Base-by-base conservation (phyloP, 2,329 filamentous ascomycete genomes). In the Celoporthe dispersa region DNA sequence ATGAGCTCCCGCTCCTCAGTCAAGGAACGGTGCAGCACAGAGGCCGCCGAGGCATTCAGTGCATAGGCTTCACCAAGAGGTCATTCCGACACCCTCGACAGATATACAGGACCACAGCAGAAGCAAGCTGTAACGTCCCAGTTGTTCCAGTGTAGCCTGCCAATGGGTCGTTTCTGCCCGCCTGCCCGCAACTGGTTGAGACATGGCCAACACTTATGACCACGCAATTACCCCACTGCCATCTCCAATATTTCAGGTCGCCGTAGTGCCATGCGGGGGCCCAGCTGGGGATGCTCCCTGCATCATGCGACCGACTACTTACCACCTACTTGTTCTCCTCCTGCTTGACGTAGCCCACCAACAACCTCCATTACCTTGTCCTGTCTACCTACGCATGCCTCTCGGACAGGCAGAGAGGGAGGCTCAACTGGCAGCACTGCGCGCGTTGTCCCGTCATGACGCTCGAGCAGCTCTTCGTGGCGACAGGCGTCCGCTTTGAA, bases 401-500 rank as follows among this genome's bases (percentile, higher is more conserved):
- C n/a, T n/a, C n/a, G n/a, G n/a, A n/a, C n/a, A n/a, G n/a, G n/a
- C n/a, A n/a, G n/a, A n/a, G n/a, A n/a, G n/a, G n/a, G n/a, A n/a
- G n/a, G n/a, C n/a, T n/a, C n/a, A n/a, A n/a, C n/a, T n/a, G n/a
- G n/a, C n/a, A 39, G 22, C 35, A 63, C 37, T 41, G 35, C 19
- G 28, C 44, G 28, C 41, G 8, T 41, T 8, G n/a, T 16, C n/a
- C 28, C 11, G 41, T 19, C 44, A 69, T 69, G 62, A 44, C 53
- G 19, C 53, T 51, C 19, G 51, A 65, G 28, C 61, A 69, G 53
- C n/a, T 64, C 9, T 44, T 57, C n/a, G 31, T 44, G n/a, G 61
- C 68, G 33, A 48, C 62, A 9, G 48, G 64, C 19, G 59, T 70
- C 55, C 53, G 60, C 70, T 71, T 72, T 39, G 69, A 72, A 19